Percentiles rank a stretch among this genome's conserved stretches.
phyloP scores from a whole-genome alignment of 2,329 filamentous ascomycete species.

The Sordariomycetes sp. region DNA sequence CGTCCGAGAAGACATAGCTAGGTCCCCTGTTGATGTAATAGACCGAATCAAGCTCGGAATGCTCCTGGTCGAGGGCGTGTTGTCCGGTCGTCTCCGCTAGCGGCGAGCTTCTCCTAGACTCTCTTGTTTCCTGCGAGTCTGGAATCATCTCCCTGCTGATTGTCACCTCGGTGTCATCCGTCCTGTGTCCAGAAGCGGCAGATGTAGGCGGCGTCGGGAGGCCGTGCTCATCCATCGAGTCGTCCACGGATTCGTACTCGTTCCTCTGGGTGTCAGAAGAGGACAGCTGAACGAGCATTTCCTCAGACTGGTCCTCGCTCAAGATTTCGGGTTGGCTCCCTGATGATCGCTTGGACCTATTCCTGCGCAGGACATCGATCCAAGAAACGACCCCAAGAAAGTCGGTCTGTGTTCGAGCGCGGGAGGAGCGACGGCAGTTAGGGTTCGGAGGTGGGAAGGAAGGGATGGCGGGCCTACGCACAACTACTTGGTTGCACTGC shows the following conservation, averaged over 20 bases:
- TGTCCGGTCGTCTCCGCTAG: not conserved
- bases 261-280: slow-evolving; percentile 1
- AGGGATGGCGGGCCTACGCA: too few species aligned
- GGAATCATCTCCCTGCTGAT: not conserved
- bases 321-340: slow-evolving; percentile 3
- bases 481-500: too few species aligned
- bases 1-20: too few species aligned
- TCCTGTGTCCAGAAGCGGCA: not conserved
- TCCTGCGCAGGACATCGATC: slow-evolving; percentile 10
- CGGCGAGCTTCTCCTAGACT: not conserved
- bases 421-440: slow-evolving; percentile 13
- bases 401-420: slow-evolving; percentile 17
- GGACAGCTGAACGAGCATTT: too few species aligned
- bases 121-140: not conserved
- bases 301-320: not conserved
- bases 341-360: slow-evolving; percentile 2
- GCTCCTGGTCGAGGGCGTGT: not conserved
- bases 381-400: slow-evolving; percentile 20
- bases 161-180: not conserved
- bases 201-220: slow-evolving; percentile 2
- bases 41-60: too few species aligned
- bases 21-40: too few species aligned
- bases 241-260: slow-evolving; percentile 2
- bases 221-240: not conserved
- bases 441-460: too few species aligned